These are phyloP conservation scores for Scytalidium sp. DNA, from an alignment of 2,329 filamentous ascomycete genomes.

Conservation along the genomic window DNA sequence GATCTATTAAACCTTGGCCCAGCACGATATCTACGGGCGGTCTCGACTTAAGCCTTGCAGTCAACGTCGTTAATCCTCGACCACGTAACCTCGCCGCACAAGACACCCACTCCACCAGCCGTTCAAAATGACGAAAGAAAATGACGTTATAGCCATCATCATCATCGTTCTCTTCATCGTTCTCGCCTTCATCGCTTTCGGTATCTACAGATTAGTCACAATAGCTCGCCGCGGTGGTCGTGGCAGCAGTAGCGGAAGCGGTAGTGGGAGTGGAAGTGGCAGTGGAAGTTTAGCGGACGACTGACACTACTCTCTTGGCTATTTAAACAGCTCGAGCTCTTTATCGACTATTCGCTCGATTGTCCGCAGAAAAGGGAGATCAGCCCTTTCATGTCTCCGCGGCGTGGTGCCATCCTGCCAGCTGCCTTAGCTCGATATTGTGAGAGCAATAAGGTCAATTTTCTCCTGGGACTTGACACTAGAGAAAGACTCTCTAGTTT, in stretches of 20 bases:
- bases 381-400: too few species aligned
- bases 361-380: too few species aligned
- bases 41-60: too few species aligned
- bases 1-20: too few species aligned
- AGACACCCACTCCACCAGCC: slow-evolving; percentile 12
- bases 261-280: slow-evolving; percentile 5
- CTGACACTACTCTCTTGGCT: not conserved
- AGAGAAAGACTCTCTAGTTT: too few species aligned
- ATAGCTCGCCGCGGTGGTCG: slow-evolving; percentile 32
- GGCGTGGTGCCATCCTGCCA: too few species aligned
- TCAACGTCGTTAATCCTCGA: not conserved
- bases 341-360: too few species aligned
- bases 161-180: slow-evolving; percentile 65
- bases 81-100: not conserved
- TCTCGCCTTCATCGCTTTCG: slow-evolving; percentile 58
- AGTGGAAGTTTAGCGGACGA: slow-evolving; percentile 9
- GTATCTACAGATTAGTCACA: slow-evolving; percentile 60
- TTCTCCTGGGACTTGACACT: too few species aligned
- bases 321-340: too few species aligned
- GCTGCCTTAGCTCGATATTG: too few species aligned
- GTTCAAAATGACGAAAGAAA: slow-evolving; percentile 55
- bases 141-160: slow-evolving; percentile 67
- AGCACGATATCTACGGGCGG: too few species aligned
- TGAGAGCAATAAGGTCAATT: too few species aligned
- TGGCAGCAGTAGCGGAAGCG: slow-evolving; percentile 12